Percentiles rank a stretch among this genome's conserved stretches.
phyloP scores from a whole-genome alignment of 805 yeast genomes.

The Spathaspora hagerdaliae region DNA sequence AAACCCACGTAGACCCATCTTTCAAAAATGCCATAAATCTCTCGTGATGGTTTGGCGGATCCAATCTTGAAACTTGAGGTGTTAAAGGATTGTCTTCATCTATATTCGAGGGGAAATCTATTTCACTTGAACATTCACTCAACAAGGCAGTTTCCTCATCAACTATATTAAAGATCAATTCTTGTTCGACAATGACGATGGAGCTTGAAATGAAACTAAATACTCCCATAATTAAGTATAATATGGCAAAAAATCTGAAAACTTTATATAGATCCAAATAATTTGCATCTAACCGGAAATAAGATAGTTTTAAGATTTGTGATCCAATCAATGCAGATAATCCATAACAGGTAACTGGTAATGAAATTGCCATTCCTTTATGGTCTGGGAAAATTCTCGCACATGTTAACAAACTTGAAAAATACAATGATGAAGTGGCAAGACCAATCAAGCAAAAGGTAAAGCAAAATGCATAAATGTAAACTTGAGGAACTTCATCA shows the following conservation, averaged over 20 bases:
- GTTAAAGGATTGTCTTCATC: conserved; percentile 20
- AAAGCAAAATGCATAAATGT: conserved; percentile 29
- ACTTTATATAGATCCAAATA: conserved; percentile 47
- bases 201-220: conserved; percentile 64
- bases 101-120: not conserved
- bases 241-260: conserved; percentile 47
- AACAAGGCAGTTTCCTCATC: conserved; percentile 19
- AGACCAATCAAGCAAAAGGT: conserved; percentile 61
- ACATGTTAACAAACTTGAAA: conserved; percentile 70
- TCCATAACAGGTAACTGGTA: conserved; percentile 89
- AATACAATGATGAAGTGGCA: conserved; percentile 71
- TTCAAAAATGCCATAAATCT: conserved; percentile 36
- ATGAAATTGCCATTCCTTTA: conserved; percentile 77
- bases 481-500: not conserved
- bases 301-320: conserved; percentile 46
- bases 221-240: conserved; percentile 55
- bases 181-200: conserved; percentile 56
- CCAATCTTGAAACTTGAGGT: conserved; percentile 28
- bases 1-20: conserved; percentile 59
- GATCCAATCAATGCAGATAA: conserved; percentile 74
- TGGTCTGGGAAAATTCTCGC: conserved; percentile 77
- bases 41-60: conserved; percentile 34
- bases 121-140: not conserved
- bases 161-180: conserved; percentile 11
- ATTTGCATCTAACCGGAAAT: conserved; percentile 23